Evolutionary conservation across 306 rosid species (phyloP).

Genomic region (Vachellia pachyceras): DNA sequence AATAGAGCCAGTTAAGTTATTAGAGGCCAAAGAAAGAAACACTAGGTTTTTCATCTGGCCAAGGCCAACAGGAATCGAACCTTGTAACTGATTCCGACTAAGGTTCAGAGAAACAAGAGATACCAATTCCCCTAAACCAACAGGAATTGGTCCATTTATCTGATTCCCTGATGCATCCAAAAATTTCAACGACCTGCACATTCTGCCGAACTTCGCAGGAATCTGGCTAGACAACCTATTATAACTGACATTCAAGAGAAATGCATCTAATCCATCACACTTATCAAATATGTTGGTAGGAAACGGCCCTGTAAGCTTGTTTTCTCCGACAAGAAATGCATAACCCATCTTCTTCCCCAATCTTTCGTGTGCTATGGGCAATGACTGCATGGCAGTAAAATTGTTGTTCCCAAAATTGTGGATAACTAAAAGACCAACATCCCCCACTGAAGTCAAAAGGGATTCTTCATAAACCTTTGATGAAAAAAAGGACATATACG

Average conservation of each 20-base stretch:
- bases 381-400: constrained; percentile 57
- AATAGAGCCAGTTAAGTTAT: constrained; percentile 65
- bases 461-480: constrained; percentile 48
- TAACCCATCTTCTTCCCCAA: constrained; percentile 55
- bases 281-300: constrained; percentile 67
- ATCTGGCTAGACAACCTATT: constrained; percentile 63
- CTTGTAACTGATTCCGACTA: constrained; percentile 69
- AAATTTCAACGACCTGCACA: constrained; percentile 63
- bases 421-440: constrained; percentile 45
- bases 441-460: constrained; percentile 38
- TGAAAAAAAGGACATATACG: constrained; percentile 60
- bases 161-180: constrained; percentile 82
- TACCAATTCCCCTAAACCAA: constrained; percentile 49
- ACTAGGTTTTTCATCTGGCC: constrained; percentile 61
- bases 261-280: constrained; percentile 60
- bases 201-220: constrained; percentile 56
- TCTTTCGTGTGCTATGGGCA: constrained; percentile 68
- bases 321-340: constrained; percentile 66
- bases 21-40: constrained; percentile 74
- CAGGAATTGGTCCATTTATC: constrained; percentile 63
- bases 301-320: constrained; percentile 64
- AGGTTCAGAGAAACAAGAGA: constrained; percentile 73
- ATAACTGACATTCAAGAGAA: constrained; percentile 73
- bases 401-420: constrained; percentile 81
- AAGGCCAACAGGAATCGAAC: constrained; percentile 64